phyloP scores from a whole-genome alignment of 2,329 filamentous ascomycete species.

The Talaromyces sp. region DNA sequence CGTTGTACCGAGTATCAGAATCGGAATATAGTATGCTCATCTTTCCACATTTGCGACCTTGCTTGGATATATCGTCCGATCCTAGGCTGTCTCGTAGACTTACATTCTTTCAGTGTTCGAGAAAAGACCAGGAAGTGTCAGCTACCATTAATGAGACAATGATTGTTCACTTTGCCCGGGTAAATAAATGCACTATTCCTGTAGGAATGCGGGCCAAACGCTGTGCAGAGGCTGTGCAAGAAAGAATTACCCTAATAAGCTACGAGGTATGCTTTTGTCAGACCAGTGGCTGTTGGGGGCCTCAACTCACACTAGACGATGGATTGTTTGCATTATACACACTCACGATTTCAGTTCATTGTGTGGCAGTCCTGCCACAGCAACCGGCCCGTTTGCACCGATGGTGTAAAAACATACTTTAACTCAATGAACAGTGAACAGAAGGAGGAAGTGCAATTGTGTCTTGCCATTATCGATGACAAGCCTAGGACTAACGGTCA shows the following conservation, averaged over 20 bases:
- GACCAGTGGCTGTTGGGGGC: too few relatives aligned
- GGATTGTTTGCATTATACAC: too few relatives aligned
- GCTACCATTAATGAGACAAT: background rate
- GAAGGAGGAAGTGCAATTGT: too few relatives aligned
- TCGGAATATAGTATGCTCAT: background rate
- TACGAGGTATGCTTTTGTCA: background rate
- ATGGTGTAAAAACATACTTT: too few relatives aligned
- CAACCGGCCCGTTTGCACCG: too few relatives aligned
- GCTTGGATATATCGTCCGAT: background rate
- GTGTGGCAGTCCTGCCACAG: too few relatives aligned
- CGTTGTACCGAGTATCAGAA: background rate
- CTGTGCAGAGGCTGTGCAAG: background rate
- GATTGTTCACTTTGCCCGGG: background rate
- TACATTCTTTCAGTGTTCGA: background rate
- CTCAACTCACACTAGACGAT: too few relatives aligned
- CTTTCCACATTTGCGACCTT: background rate
- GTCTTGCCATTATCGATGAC: too few relatives aligned
- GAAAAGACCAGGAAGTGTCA: background rate
- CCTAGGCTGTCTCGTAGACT: background rate
- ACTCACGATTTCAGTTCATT: too few relatives aligned
- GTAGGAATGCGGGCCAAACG: background rate
- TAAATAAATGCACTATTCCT: background rate
- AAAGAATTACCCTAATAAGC: background rate
- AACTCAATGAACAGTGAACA: too few relatives aligned
- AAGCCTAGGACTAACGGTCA: too few relatives aligned